Percentiles rank a stretch among this genome's conserved stretches.
These are phyloP conservation scores for Fusarium sp. DNA, from an alignment of 2,329 filamentous ascomycete genomes.

Conservation along the genomic window DNA sequence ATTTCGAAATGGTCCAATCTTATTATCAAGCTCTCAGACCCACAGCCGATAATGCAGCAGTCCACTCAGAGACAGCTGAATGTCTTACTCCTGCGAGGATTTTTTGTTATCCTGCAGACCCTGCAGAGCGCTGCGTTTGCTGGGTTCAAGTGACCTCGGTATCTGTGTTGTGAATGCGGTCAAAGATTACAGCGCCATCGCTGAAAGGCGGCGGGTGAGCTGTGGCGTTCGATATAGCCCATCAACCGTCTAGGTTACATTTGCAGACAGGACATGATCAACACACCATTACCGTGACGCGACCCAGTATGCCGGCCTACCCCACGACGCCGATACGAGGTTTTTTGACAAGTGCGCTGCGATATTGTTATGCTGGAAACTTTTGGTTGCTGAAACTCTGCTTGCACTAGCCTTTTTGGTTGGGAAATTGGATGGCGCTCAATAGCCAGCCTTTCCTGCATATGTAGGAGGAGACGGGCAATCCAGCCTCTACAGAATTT, in stretches of 20 bases:
- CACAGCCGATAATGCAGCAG: slow-evolving; percentile 24
- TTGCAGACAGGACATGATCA: slow-evolving; percentile 25
- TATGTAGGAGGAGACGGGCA: not conserved
- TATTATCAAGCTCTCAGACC: slow-evolving; percentile 20
- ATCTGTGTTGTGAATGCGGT: slow-evolving; percentile 12
- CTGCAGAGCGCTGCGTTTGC: slow-evolving; percentile 18
- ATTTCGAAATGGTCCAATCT: slow-evolving; percentile 36
- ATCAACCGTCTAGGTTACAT: slow-evolving; percentile 36
- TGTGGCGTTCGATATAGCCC: slow-evolving; percentile 32
- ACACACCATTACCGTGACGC: slow-evolving; percentile 22
- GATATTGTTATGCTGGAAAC: slow-evolving; percentile 16
- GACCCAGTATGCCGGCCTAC: slow-evolving; percentile 29
- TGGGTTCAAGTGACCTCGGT: slow-evolving; percentile 21
- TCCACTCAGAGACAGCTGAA: slow-evolving; percentile 16
- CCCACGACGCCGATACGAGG: slow-evolving; percentile 35
- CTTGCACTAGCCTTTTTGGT: slow-evolving; percentile 20
- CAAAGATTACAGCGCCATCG: slow-evolving; percentile 21
- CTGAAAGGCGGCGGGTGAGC: slow-evolving; percentile 10
- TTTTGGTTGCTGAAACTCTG: slow-evolving; percentile 16
- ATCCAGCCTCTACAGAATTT: slow-evolving; percentile 13
- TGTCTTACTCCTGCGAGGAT: slow-evolving; percentile 25
- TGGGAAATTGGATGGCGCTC: slow-evolving; percentile 13
- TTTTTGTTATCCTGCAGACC: slow-evolving; percentile 22
- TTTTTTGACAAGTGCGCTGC: slow-evolving; percentile 18
- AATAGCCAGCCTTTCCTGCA: slow-evolving; percentile 25